Evolutionary conservation across 176 grass and related monocot species (phyloP).

Genomic region (Olyra latifolia): DNA sequence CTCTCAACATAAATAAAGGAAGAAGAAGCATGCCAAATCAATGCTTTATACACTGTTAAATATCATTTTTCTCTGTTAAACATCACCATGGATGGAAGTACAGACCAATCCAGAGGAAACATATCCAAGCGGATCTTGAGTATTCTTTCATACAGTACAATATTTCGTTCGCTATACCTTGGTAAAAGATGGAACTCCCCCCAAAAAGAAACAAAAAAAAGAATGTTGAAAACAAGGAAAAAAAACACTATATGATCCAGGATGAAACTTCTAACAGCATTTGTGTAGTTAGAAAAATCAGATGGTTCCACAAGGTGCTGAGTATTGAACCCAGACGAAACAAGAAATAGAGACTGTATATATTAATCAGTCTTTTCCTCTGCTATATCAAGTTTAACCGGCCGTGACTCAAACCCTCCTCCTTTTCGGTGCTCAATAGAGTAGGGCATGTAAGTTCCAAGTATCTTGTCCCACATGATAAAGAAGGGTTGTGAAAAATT

Average conservation of each 20-base stretch:
- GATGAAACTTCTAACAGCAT: constrained; percentile 27
- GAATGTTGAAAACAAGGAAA: constrained; percentile 23
- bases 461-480: constrained; percentile 73
- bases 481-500: constrained; percentile 92
- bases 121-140: constrained; percentile 27
- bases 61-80: constrained; percentile 26
- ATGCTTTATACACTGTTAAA: constrained; percentile 6
- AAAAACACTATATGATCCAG: constrained; percentile 33
- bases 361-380: constrained; percentile 36
- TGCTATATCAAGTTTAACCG: constrained; percentile 40
- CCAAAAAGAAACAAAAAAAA: constrained; percentile 12
- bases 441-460: constrained; percentile 76
- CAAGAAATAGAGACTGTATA: constrained; percentile 29
- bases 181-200: constrained; percentile 32
- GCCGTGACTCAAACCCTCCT: constrained; percentile 64
- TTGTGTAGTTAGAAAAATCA: constrained; percentile 33
- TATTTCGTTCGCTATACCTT: constrained; percentile 47
- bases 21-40: neutral
- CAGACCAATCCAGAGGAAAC: constrained; percentile 29
- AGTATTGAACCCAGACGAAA: constrained; percentile 21
- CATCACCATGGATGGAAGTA: neutral
- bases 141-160: constrained; percentile 58
- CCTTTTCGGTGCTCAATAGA: constrained; percentile 56
- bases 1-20: neutral
- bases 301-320: neutral